Percentiles rank a stretch among this genome's conserved stretches.
Conservation (phyloP, 805 yeast genomes). For the Candida michaelii region DNA sequence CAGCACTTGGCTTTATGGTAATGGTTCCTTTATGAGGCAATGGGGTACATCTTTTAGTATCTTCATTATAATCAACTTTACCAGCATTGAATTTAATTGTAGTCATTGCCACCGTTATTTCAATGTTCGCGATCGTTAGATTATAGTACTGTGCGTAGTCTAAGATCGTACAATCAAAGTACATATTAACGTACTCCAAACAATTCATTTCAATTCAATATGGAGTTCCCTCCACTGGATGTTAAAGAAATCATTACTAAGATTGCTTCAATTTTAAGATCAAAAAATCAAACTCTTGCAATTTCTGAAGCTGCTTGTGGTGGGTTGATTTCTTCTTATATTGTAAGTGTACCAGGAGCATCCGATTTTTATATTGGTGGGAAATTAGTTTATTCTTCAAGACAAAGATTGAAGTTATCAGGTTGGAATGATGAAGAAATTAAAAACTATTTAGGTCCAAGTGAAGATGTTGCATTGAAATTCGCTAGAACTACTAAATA, state of each 20-base stretch:
- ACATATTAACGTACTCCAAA: no score
- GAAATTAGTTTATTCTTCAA: slow-evolving; percentile 72
- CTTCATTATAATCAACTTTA: slow-evolving; percentile 62
- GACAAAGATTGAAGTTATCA: slow-evolving; percentile 67
- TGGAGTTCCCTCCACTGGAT: slow-evolving; percentile 61
- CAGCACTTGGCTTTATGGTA: slow-evolving; percentile 58
- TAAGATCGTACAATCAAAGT: no score
- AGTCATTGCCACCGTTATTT: slow-evolving; percentile 7
- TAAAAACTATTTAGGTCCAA: slow-evolving; percentile 74
- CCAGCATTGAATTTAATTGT: slow-evolving; percentile 73
- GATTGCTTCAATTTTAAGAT: slow-evolving; percentile 57
- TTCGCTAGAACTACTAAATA: slow-evolving; percentile 77
- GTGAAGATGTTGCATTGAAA: slow-evolving; percentile 69
- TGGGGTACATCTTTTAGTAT: slow-evolving; percentile 66
- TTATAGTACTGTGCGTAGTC: no score
- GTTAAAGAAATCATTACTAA: slow-evolving; percentile 49
- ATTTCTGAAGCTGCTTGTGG: slow-evolving; percentile 91
- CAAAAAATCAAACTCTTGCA: slow-evolving; percentile 63
- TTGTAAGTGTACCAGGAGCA: slow-evolving; percentile 85
- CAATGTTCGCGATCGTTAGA: background rate
- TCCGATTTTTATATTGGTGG: slow-evolving; percentile 83
- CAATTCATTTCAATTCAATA: slow-evolving; percentile 3
- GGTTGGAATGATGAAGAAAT: slow-evolving; percentile 81
- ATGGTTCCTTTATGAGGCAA: slow-evolving; percentile 66
- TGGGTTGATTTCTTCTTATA: slow-evolving; percentile 75